These are phyloP conservation scores for Arabis alpina DNA, from an alignment of 345 rosid genomes.

Conservation along the genomic window DNA sequence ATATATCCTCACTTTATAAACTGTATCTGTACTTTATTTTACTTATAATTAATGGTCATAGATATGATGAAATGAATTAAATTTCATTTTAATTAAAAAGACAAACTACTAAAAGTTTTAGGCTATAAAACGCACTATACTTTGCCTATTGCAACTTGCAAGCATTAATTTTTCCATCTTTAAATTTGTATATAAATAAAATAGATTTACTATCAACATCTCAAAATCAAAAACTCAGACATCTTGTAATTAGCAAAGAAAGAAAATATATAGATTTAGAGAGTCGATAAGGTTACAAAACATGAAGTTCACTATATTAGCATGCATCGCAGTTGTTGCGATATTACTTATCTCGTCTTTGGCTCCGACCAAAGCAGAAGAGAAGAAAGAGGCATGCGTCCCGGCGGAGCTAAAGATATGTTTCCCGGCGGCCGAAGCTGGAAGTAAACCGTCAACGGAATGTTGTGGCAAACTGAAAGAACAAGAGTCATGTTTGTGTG, in stretches of 20 bases:
- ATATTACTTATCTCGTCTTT: slow-evolving; percentile 1
- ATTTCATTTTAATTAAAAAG: too few relatives aligned
- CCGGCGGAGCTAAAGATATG: slow-evolving; percentile 53
- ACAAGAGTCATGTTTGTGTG: slow-evolving; percentile 67
- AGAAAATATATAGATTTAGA: too few relatives aligned
- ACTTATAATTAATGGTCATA: too few relatives aligned
- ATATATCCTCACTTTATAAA: too few relatives aligned
- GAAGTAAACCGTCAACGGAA: slow-evolving; percentile 36
- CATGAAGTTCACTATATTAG: slow-evolving; percentile 11
- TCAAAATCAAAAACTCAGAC: background rate
- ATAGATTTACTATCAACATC: background rate
- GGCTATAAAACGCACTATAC: too few relatives aligned
- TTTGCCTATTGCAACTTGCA: background rate
- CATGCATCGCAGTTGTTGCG: background rate
- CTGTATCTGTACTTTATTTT: too few relatives aligned
- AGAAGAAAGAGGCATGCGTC: slow-evolving; percentile 45
- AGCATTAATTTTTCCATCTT: background rate
- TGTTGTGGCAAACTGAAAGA: slow-evolving; percentile 61
- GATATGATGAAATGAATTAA: too few relatives aligned
- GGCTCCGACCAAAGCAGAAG: background rate
- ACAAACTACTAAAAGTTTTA: too few relatives aligned
- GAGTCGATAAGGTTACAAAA: background rate
- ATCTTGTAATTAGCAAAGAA: background rate
- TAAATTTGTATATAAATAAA: slow-evolving; percentile 3
- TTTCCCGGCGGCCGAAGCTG: slow-evolving; percentile 36